A percentile compares a stretch with the other conserved stretches of the same genome.
phyloP scores from a whole-genome alignment of 179 eudicot species.

The Amaranthus tricolor region DNA sequence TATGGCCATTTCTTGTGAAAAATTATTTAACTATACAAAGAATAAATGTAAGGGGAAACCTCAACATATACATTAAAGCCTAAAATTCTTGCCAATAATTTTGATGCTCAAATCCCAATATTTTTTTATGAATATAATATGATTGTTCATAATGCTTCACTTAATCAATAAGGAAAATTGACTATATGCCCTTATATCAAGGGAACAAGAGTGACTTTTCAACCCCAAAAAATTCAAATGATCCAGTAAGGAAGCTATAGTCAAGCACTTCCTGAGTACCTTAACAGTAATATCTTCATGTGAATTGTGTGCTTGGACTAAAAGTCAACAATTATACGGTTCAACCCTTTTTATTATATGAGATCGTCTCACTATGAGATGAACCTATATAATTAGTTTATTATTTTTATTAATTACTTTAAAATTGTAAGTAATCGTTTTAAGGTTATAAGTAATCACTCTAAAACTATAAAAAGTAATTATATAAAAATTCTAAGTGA shows the following conservation, averaged over 20 bases:
- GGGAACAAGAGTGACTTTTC: constrained; percentile 16
- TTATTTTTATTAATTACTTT: too few species aligned
- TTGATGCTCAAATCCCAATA: neutral
- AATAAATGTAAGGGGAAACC: too few species aligned
- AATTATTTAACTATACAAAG: too few species aligned
- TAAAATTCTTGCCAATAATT: too few species aligned
- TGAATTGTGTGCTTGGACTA: constrained; percentile 9
- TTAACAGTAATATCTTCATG: neutral
- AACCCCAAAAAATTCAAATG: constrained; percentile 1
- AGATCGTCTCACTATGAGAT: too few species aligned
- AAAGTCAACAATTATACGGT: constrained; percentile 5
- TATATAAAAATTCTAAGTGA: too few species aligned
- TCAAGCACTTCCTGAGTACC: constrained; percentile 15
- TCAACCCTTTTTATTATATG: neutral
- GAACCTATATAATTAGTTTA: too few species aligned
- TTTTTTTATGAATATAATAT: neutral
- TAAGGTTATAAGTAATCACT: too few species aligned
- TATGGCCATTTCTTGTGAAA: too few species aligned
- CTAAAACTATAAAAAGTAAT: too few species aligned
- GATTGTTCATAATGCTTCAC: constrained; percentile 10
- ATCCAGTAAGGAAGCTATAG: neutral
- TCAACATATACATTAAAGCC: too few species aligned
- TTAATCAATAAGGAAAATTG: neutral
- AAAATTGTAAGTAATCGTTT: too few species aligned
- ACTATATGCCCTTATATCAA: constrained; percentile 2